Evolutionary conservation across 2,329 filamentous ascomycete species (phyloP).

Genomic region (Teratosphaeria viscida): DNA sequence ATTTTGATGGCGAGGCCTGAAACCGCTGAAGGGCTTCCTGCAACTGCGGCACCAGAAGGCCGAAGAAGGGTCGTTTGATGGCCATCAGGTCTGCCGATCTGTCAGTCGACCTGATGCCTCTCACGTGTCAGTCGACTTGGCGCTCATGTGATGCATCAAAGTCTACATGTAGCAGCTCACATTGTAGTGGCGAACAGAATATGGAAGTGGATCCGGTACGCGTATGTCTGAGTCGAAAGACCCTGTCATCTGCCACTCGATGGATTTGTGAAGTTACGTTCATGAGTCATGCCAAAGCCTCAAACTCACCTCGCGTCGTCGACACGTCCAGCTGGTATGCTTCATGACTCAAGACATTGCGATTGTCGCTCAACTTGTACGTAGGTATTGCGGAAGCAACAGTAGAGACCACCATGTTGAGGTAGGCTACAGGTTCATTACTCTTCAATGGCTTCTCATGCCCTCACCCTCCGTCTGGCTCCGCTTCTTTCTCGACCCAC

Average conservation of each 20-base stretch:
- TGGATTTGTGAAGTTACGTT: background rate
- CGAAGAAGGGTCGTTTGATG: slow-evolving; percentile 5
- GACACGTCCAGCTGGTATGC: background rate
- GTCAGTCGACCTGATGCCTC: slow-evolving; percentile 1
- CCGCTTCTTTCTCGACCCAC: slow-evolving; percentile 3
- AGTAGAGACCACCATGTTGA: background rate
- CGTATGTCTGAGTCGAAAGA: background rate
- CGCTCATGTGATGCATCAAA: too few relatives aligned
- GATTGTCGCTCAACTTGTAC: background rate
- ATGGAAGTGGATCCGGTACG: background rate
- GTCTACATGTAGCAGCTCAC: background rate
- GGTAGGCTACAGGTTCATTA: slow-evolving; percentile 9
- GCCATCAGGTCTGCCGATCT: slow-evolving; percentile 5
- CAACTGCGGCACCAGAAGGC: slow-evolving; percentile 29
- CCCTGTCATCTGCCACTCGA: background rate
- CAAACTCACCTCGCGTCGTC: background rate
- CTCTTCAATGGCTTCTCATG: slow-evolving; percentile 5
- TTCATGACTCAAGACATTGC: background rate
- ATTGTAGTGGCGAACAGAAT: background rate
- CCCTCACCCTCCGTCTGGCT: slow-evolving; percentile 9
- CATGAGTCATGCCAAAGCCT: background rate
- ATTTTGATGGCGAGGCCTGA: slow-evolving; percentile 27
- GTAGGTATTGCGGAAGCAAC: background rate
- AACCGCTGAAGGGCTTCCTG: slow-evolving; percentile 34
- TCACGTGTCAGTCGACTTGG: background rate